Evolutionary conservation across 768 basidiomycete species (phyloP).

Genomic region (Phylloporus rhodoxanthus): DNA sequence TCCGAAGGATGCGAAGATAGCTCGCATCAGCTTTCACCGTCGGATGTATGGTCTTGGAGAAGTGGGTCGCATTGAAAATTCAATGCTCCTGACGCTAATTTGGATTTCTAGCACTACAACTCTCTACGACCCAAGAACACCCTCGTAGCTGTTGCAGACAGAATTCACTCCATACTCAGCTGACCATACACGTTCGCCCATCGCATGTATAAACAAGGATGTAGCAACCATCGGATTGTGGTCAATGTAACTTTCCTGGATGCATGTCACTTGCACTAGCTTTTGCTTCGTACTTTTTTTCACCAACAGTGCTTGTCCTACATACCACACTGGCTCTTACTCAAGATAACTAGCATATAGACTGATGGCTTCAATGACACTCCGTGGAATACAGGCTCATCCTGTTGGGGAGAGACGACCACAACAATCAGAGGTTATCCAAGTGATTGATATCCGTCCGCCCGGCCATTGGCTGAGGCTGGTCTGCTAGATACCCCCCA

Average conservation of each 20-base stretch:
- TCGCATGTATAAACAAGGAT: background rate
- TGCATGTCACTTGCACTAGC: background rate
- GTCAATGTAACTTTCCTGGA: background rate
- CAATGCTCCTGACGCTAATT: slow-evolving; percentile 3
- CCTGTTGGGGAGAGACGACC: slow-evolving; percentile 55
- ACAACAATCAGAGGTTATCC: slow-evolving; percentile 45
- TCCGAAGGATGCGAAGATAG: slow-evolving; percentile 35
- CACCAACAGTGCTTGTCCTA: background rate
- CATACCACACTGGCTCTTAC: slow-evolving; percentile 7
- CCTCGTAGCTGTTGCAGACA: slow-evolving; percentile 26
- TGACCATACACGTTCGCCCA: slow-evolving; percentile 7
- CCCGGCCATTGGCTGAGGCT: slow-evolving; percentile 56
- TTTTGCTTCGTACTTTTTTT: background rate
- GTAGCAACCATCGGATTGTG: background rate
- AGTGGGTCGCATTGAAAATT: slow-evolving; percentile 42
- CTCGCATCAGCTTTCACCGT: slow-evolving; percentile 86
- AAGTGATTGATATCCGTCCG: slow-evolving; percentile 42
- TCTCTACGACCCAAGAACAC: slow-evolving; percentile 59
- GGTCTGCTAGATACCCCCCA: slow-evolving; percentile 65
- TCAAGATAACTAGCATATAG: slow-evolving; percentile 4
- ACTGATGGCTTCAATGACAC: background rate
- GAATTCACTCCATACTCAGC: slow-evolving; percentile 26
- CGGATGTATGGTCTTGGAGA: slow-evolving; percentile 95
- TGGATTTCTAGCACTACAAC: slow-evolving; percentile 69
- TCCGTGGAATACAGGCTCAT: too few species aligned